These are phyloP conservation scores for Fusarium sp. DNA, from an alignment of 2,329 filamentous ascomycete genomes.

Conservation along the genomic window DNA sequence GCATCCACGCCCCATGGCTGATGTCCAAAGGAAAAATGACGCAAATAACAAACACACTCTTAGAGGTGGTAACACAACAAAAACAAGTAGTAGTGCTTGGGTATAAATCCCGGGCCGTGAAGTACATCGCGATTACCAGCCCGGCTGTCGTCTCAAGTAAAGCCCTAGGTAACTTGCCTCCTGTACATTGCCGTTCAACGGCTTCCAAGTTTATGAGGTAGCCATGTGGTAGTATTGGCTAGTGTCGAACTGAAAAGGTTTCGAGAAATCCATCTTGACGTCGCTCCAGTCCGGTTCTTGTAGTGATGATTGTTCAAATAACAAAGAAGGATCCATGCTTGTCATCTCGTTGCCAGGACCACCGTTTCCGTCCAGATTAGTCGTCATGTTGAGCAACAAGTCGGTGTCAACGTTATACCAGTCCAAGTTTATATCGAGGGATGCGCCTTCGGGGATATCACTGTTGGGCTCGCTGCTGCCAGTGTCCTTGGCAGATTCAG, in stretches of 20 bases:
- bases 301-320: slow-evolving; percentile 43
- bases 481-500: slow-evolving; percentile 73
- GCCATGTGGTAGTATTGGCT: slow-evolving; percentile 54
- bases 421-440: slow-evolving; percentile 65
- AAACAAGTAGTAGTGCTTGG: slow-evolving; percentile 40
- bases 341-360: slow-evolving; percentile 8
- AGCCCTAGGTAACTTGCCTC: slow-evolving; percentile 1
- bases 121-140: slow-evolving; percentile 33
- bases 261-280: slow-evolving; percentile 63
- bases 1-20: slow-evolving; percentile 11
- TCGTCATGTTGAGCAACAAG: slow-evolving; percentile 59
- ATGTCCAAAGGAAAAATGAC: slow-evolving; percentile 28
- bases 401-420: slow-evolving; percentile 64
- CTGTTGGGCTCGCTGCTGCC: slow-evolving; percentile 71
- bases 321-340: slow-evolving; percentile 47
- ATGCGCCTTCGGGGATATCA: slow-evolving; percentile 69
- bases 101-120: slow-evolving; percentile 50
- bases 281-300: slow-evolving; percentile 63
- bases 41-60: slow-evolving; percentile 20
- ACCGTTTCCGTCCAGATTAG: slow-evolving; percentile 41
- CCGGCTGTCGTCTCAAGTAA: slow-evolving; percentile 15
- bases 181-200: slow-evolving; percentile 15
- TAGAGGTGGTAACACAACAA: slow-evolving; percentile 25
- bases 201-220: slow-evolving; percentile 34
- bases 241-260: slow-evolving; percentile 67